These are phyloP conservation scores for Scytalidium sp. DNA, from an alignment of 2,329 filamentous ascomycete genomes.

Conservation along the genomic window DNA sequence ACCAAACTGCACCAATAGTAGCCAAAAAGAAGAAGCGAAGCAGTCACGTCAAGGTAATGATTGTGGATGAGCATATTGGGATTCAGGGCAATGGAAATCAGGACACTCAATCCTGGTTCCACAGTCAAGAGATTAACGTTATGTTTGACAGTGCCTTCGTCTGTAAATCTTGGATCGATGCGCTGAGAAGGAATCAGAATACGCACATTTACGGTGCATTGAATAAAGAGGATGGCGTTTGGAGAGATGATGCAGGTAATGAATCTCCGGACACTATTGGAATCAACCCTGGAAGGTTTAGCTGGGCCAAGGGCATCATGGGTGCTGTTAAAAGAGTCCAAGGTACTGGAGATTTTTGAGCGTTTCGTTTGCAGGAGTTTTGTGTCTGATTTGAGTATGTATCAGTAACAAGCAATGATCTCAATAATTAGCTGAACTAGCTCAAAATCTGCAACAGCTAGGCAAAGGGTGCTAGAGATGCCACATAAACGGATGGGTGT, in stretches of 20 bases:
- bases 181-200: constrained; percentile 63
- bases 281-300: constrained; percentile 50
- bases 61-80: constrained; percentile 65
- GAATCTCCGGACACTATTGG: constrained; percentile 48
- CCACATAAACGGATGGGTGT: too few species aligned
- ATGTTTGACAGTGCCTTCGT: constrained; percentile 65
- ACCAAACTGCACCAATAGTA: constrained; percentile 65
- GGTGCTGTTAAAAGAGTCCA: constrained; percentile 57
- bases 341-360: constrained; percentile 49
- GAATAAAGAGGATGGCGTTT: constrained; percentile 54
- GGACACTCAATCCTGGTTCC: constrained; percentile 77
- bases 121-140: constrained; percentile 74
- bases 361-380: neutral
- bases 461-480: too few species aligned
- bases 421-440: too few species aligned
- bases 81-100: constrained; percentile 77
- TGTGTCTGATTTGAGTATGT: too few species aligned
- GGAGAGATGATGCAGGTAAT: constrained; percentile 51
- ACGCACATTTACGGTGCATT: constrained; percentile 57
- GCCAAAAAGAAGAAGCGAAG: constrained; percentile 62
- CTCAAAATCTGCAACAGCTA: too few species aligned
- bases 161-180: constrained; percentile 61
- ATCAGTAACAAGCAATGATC: too few species aligned
- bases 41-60: constrained; percentile 77
- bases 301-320: constrained; percentile 55